phyloP scores from a whole-genome alignment of 768 basidiomycete species.

The Pleurotus djamor region DNA sequence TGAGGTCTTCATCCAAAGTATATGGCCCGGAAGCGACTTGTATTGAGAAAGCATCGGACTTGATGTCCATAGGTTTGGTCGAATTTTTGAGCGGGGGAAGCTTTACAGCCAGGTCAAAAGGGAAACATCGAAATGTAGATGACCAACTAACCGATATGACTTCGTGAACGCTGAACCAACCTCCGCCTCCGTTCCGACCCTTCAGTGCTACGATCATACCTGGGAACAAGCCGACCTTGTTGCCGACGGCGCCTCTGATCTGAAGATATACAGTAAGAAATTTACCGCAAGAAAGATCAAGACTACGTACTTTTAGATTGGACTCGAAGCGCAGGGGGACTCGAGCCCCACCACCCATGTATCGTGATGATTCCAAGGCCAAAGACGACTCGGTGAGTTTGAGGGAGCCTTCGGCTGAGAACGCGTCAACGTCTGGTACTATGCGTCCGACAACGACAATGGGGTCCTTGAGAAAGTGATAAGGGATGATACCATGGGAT shows the following conservation, averaged over 20 bases:
- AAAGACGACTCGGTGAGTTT: constrained; percentile 78
- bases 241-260: constrained; percentile 51
- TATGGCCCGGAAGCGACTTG: constrained; percentile 84
- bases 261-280: background rate
- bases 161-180: constrained; percentile 82
- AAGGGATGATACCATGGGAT: constrained; percentile 11
- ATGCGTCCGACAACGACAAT: constrained; percentile 75
- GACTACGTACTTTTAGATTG: constrained; percentile 56
- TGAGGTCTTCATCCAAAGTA: constrained; percentile 74
- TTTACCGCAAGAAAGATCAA: background rate
- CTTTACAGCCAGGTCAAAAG: constrained; percentile 31
- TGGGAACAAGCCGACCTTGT: constrained; percentile 78
- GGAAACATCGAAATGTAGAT: background rate
- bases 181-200: constrained; percentile 90
- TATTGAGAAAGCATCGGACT: constrained; percentile 48
- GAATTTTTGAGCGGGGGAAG: constrained; percentile 60
- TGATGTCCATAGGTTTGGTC: constrained; percentile 20
- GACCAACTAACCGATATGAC: constrained; percentile 64
- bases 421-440: constrained; percentile 62
- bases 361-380: constrained; percentile 81
- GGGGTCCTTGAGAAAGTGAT: constrained; percentile 43
- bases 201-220: constrained; percentile 85
- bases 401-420: constrained; percentile 36
- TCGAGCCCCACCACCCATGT: constrained; percentile 62
- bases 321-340: constrained; percentile 73